These are phyloP conservation scores for Rutstroemia sp. DNA, from an alignment of 2,329 filamentous ascomycete species.

Conservation along the genomic window DNA sequence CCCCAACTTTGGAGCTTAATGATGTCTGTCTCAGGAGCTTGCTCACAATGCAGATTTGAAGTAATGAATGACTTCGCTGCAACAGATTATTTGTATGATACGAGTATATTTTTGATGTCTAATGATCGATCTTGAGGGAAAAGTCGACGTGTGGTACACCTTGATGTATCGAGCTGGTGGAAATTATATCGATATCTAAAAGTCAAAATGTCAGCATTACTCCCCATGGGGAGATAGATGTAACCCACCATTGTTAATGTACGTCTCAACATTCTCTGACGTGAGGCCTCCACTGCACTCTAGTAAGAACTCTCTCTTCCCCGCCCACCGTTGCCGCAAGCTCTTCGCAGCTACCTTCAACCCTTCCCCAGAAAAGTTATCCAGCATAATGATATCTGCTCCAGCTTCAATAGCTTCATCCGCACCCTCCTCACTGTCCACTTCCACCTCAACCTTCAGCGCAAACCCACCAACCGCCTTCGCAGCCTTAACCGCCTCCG, in stretches of 20 bases:
- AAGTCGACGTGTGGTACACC: slow-evolving; percentile 92
- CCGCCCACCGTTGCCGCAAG: slow-evolving; percentile 74
- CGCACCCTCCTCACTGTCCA: slow-evolving; percentile 78
- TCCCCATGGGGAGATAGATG: too few species aligned
- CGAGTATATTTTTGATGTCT: background rate
- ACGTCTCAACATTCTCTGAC: slow-evolving; percentile 72
- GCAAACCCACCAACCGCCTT: slow-evolving; percentile 81
- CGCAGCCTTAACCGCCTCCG: slow-evolving; percentile 75
- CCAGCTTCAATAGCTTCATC: slow-evolving; percentile 86
- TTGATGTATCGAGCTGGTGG: slow-evolving; percentile 94
- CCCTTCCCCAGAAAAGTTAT: slow-evolving; percentile 82
- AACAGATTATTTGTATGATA: too few species aligned
- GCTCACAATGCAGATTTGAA: too few species aligned
- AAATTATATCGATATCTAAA: slow-evolving; percentile 86
- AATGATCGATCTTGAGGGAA: slow-evolving; percentile 75
- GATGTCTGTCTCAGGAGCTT: too few species aligned
- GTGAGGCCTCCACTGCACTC: slow-evolving; percentile 91
- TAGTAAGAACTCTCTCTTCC: slow-evolving; percentile 66
- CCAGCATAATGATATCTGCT: slow-evolving; percentile 93
- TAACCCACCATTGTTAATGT: slow-evolving; percentile 63
- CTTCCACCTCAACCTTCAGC: slow-evolving; percentile 94
- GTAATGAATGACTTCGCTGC: too few species aligned
- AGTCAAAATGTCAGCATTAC: slow-evolving; percentile 1
- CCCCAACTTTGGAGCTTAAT: too few species aligned
- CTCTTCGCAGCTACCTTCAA: slow-evolving; percentile 67